phyloP scores from a whole-genome alignment of 2,329 filamentous ascomycete genomes.

The Phaeosphaeriaceae sp. region DNA sequence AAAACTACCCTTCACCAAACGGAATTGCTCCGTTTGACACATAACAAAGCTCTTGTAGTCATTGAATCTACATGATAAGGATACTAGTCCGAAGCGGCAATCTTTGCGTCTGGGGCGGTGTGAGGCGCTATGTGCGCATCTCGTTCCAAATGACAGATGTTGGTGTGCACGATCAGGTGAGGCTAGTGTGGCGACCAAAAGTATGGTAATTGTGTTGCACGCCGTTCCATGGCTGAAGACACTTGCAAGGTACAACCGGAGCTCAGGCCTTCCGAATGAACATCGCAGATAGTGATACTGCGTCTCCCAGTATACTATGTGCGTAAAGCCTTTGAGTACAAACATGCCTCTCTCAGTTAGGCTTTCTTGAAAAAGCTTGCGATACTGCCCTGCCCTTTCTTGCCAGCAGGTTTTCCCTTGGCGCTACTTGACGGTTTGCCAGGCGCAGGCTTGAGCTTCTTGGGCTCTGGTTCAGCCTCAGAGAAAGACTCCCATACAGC shows the following conservation, averaged over 20 bases:
- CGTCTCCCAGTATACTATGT: neutral
- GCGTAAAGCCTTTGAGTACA: too few species aligned
- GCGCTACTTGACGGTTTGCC: conserved; percentile 47
- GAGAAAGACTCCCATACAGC: conserved; percentile 90
- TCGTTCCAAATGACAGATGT: conserved; percentile 1
- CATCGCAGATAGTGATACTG: neutral
- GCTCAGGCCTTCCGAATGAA: neutral
- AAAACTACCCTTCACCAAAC: too few species aligned
- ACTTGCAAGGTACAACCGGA: neutral
- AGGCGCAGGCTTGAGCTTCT: conserved; percentile 59
- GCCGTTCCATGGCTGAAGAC: neutral
- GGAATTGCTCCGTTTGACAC: too few species aligned
- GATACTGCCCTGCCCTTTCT: conserved; percentile 74
- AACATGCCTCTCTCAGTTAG: conserved; percentile 14
- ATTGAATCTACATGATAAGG: too few species aligned
- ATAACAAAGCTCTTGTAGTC: too few species aligned
- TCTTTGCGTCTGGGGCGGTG: neutral
- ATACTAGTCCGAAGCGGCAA: too few species aligned
- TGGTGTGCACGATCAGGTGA: neutral
- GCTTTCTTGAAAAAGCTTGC: conserved; percentile 94
- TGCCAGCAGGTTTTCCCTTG: conserved; percentile 60
- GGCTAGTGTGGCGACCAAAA: neutral
- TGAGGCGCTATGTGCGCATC: neutral
- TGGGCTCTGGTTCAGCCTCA: conserved; percentile 75
- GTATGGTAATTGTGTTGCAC: neutral